Evolutionary conservation across 305 asterid species (phyloP).

Genomic region (Stenogyne calaminthoides): DNA sequence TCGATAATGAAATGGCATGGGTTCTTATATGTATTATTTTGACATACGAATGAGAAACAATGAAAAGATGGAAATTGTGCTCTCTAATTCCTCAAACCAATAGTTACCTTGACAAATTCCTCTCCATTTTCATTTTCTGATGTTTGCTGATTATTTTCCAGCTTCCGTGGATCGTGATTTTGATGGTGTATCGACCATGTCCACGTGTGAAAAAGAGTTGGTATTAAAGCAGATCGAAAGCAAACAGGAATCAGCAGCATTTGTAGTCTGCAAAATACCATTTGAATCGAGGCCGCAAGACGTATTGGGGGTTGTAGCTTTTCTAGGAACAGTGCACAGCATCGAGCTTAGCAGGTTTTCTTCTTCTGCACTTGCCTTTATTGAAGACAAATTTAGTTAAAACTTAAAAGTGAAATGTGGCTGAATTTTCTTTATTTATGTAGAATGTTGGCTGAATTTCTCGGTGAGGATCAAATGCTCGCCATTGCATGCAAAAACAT

Average conservation of each 20-base stretch:
- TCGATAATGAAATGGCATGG: too few relatives aligned
- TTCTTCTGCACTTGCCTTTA: background rate
- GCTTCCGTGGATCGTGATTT: slow-evolving; percentile 30
- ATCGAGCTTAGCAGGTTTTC: slow-evolving; percentile 62
- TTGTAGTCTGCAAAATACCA: slow-evolving; percentile 40
- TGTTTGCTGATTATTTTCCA: slow-evolving; percentile 25
- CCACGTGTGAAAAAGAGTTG: slow-evolving; percentile 28
- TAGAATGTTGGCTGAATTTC: slow-evolving; percentile 58
- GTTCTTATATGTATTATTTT: background rate
- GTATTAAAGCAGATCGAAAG: slow-evolving; percentile 35
- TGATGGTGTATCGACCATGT: slow-evolving; percentile 12
- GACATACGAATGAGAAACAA: background rate
- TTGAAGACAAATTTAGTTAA: background rate
- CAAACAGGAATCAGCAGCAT: slow-evolving; percentile 48
- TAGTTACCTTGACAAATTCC: background rate
- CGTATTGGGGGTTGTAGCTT: slow-evolving; percentile 63
- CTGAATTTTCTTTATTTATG: slow-evolving; percentile 19
- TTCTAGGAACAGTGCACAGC: slow-evolving; percentile 56
- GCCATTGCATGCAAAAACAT: slow-evolving; percentile 57
- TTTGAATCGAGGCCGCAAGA: slow-evolving; percentile 23
- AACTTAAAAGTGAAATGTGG: too few relatives aligned
- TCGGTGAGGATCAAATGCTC: slow-evolving; percentile 71
- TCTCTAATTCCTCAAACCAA: background rate
- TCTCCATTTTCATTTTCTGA: background rate
- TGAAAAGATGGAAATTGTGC: background rate